Evolutionary conservation across 2,329 filamentous ascomycete genomes (phyloP).

Genomic region (Epichloe elymi): DNA sequence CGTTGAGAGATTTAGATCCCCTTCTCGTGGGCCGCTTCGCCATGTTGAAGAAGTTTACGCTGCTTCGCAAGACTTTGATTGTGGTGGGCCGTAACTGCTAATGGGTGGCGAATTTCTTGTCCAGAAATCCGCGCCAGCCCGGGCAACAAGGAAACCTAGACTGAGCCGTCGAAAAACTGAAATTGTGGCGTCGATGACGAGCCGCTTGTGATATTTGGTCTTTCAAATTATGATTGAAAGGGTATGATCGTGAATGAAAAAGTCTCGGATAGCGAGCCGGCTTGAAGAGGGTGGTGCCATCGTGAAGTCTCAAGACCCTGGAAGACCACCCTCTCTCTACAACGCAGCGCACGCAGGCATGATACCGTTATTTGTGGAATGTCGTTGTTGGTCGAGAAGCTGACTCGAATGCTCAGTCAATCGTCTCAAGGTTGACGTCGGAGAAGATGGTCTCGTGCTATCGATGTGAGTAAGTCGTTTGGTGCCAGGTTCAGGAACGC

Average conservation of each 20-base stretch:
- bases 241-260: not conserved
- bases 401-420: not conserved
- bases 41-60: conserved; percentile 9
- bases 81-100: not conserved
- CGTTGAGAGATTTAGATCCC: not conserved
- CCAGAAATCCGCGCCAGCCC: not conserved
- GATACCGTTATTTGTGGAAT: conserved; percentile 3
- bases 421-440: no score
- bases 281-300: conserved; percentile 45
- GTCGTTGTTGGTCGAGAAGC: not conserved
- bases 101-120: conserved; percentile 1
- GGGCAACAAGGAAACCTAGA: not conserved
- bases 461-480: not conserved
- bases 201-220: not conserved
- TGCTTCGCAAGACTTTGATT: not conserved
- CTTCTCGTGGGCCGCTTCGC: conserved; percentile 13
- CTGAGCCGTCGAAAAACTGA: not conserved
- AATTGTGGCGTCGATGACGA: not conserved
- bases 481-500: no score
- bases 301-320: conserved; percentile 26
- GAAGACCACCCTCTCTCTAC: conserved; percentile 38
- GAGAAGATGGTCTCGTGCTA: conserved; percentile 2
- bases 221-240: not conserved
- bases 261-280: conserved; percentile 16
- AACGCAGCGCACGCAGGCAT: conserved; percentile 31